Percentiles rank a stretch among this genome's conserved stretches.
Conservation (phyloP, 73 alveolate species). For the Stentor coeruleus region DNA sequence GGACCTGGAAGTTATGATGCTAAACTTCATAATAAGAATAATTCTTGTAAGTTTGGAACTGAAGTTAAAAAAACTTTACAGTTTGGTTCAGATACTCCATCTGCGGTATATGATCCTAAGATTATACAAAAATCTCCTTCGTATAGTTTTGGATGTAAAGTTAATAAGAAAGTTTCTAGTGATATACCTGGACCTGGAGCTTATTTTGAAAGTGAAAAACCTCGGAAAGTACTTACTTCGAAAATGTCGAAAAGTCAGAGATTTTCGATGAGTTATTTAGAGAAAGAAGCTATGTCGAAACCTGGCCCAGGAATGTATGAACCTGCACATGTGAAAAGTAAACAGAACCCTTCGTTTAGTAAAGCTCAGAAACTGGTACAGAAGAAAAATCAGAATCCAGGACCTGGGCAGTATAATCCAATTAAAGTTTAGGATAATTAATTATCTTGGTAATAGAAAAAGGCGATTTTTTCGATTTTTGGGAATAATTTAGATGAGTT, state of each 20-base stretch:
- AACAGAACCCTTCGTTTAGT: background rate
- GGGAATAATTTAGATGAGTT: background rate
- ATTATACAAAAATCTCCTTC: background rate
- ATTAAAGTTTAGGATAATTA: background rate
- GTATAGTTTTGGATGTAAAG: background rate
- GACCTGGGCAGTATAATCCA: constrained; percentile 6
- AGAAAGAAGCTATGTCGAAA: background rate
- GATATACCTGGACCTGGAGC: background rate
- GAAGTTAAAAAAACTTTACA: background rate
- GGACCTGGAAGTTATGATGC: constrained; percentile 21
- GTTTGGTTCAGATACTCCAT: background rate
- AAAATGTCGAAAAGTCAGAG: background rate
- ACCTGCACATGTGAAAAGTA: background rate
- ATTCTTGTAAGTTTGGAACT: background rate
- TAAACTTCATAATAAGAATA: too few relatives aligned
- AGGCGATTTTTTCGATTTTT: background rate
- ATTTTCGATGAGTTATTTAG: background rate
- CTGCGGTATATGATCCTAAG: background rate
- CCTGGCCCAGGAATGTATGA: background rate
- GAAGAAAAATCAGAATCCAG: background rate
- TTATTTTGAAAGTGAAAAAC: background rate
- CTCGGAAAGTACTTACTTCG: background rate
- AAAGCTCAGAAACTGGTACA: background rate
- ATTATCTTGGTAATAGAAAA: background rate
- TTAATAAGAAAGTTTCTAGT: too few relatives aligned